Base-by-base conservation (phyloP, 305 asterid species). In the Salvia sclarea region DNA sequence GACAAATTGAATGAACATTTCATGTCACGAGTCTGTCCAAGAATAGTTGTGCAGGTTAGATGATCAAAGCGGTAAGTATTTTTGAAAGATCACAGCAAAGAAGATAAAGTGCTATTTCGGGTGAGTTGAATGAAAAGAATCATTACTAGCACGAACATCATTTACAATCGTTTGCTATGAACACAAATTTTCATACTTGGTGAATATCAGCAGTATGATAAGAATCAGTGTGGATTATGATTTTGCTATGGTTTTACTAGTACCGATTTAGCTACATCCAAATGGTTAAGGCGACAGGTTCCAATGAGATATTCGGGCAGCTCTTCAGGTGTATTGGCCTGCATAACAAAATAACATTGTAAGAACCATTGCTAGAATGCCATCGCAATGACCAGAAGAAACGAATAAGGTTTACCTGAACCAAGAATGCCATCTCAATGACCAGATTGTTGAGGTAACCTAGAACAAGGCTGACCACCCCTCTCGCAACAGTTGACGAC, bases 401-500 rank as follows among this genome's bases (percentile, higher is more conserved):
- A 56, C 22, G 33, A 28, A 48, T n/a, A 61, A 17, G 52, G 57
- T 71, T 70, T 82, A 91, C 98, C 96, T 91, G 97, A 73, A 94
- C 83, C 40, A 94, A 77, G 74, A 94, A 94, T 52, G 98, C 97
- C 98, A 94, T 87, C 80, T 89, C 98, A 68, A 94, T 89, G 57
- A 94, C 96, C 66, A 94, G 76, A 78, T 91, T 94, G 86, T 86
- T 89, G 10, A 94, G 96, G 85, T 89, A 94, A 53, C 99, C 99
- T 41, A 91, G 86, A 78, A 91, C 98, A 66, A 94, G 97, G 87
- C 92, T 89, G 80, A 89, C 98, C 71, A 94, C 99, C 22, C 99
- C 98, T 70, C 99, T 83, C 14, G 99, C 99, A 30, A 94, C 97
- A 17, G 97, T 94, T 47, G 99, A 94, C 47, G 99, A 94, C 49